phyloP scores from a whole-genome alignment of 2,329 filamentous ascomycete genomes.

The Neonectria coccinea region DNA sequence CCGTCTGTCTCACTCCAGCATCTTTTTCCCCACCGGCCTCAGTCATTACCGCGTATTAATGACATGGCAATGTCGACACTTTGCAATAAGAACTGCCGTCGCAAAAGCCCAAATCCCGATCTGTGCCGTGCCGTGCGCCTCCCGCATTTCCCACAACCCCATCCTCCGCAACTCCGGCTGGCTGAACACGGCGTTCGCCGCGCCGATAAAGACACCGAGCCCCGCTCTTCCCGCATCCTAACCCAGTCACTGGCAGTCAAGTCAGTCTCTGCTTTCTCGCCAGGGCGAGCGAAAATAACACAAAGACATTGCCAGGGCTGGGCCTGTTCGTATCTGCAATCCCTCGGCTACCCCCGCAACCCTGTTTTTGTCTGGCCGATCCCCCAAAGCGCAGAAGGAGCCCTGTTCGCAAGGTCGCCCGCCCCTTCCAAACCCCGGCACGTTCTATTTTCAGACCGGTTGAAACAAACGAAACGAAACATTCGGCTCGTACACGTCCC shows the following conservation, averaged over 20 bases:
- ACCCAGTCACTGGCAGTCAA: too few species aligned
- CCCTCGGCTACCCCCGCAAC: neutral
- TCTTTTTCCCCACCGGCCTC: neutral
- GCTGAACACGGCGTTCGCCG: neutral
- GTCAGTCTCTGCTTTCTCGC: neutral
- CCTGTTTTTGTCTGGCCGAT: neutral
- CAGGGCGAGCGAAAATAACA: neutral
- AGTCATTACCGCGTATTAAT: neutral
- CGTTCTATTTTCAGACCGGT: constrained; percentile 26
- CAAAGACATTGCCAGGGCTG: neutral
- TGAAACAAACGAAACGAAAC: constrained; percentile 22
- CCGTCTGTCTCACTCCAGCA: neutral
- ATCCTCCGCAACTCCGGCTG: constrained; percentile 3
- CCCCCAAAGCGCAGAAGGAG: neutral
- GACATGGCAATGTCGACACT: neutral
- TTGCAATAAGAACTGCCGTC: neutral
- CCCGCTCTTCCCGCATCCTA: neutral
- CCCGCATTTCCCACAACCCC: constrained; percentile 7
- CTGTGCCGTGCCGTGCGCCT: constrained; percentile 8
- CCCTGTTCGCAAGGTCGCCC: neutral
- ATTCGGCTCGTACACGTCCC: neutral
- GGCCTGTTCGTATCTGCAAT: neutral
- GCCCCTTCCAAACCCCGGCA: constrained; percentile 6
- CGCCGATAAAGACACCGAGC: constrained; percentile 26
- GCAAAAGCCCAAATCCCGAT: neutral